phyloP scores from a whole-genome alignment of 805 yeast species.

The Starmerella etchellsii region DNA sequence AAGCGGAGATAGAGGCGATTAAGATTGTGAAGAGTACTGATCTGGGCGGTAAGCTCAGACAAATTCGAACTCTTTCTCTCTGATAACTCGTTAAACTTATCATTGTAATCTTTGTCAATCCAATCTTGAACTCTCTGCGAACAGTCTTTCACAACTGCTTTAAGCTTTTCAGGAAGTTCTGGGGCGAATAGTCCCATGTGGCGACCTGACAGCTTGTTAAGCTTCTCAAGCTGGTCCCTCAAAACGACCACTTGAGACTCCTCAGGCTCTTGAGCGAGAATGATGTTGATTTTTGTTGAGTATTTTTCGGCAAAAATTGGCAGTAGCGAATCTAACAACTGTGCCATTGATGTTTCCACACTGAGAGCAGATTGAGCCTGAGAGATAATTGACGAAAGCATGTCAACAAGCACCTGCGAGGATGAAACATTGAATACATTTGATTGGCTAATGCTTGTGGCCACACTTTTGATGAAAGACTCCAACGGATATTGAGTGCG shows the following conservation, averaged over 20 bases:
- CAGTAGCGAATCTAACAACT: conserved; percentile 8
- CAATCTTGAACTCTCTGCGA: neutral
- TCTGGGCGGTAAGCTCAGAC: neutral
- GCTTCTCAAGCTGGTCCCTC: neutral
- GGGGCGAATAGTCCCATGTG: neutral
- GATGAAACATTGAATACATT: neutral
- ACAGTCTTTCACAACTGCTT: neutral
- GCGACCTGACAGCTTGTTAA: conserved; percentile 1
- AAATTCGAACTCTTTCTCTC: neutral
- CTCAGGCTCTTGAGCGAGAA: neutral
- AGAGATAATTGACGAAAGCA: conserved; percentile 2
- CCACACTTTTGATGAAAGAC: conserved; percentile 1
- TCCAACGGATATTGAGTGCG: neutral
- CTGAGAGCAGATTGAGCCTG: conserved; percentile 12
- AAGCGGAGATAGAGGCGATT: conserved; percentile 1
- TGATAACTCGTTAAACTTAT: neutral
- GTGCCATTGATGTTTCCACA: conserved; percentile 6
- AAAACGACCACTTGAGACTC: neutral
- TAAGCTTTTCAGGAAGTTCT: neutral
- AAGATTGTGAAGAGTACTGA: neutral
- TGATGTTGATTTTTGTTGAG: neutral
- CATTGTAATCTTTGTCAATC: neutral
- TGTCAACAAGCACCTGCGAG: neutral
- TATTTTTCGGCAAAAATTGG: conserved; percentile 5
- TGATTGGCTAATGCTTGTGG: neutral